Evolutionary conservation across 768 basidiomycete genomes (phyloP).

Genomic region (Lyophyllum semitale): DNA sequence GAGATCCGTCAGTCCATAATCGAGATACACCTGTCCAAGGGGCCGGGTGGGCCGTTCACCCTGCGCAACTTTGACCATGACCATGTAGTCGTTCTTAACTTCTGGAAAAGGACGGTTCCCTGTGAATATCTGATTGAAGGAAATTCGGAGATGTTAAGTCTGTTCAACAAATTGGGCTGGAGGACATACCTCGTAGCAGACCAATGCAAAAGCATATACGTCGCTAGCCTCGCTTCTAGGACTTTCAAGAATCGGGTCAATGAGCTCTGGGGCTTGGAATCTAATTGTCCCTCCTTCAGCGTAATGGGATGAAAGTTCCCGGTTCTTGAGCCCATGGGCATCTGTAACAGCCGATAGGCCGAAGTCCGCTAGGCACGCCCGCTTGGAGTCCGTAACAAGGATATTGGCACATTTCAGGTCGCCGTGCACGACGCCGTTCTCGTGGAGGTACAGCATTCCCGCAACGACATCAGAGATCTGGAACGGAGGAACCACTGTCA

Average conservation of each 20-base stretch:
- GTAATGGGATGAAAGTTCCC: slow-evolving; percentile 18
- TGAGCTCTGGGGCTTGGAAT: slow-evolving; percentile 38
- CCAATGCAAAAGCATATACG: slow-evolving; percentile 20
- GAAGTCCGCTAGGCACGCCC: slow-evolving; percentile 53
- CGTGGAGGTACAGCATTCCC: slow-evolving; percentile 37
- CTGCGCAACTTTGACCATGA: slow-evolving; percentile 19
- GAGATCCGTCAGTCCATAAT: slow-evolving; percentile 8
- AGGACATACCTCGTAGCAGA: slow-evolving; percentile 17
- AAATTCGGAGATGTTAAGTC: background rate
- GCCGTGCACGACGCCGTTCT: slow-evolving; percentile 41
- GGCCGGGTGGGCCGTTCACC: slow-evolving; percentile 6
- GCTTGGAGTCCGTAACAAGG: slow-evolving; percentile 38
- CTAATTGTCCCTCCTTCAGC: slow-evolving; percentile 30
- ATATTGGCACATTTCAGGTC: slow-evolving; percentile 56
- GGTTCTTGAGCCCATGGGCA: slow-evolving; percentile 17
- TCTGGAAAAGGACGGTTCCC: slow-evolving; percentile 28
- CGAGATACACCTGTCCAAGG: background rate
- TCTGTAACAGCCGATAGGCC: slow-evolving; percentile 38
- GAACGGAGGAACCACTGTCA: background rate
- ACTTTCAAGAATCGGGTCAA: slow-evolving; percentile 21
- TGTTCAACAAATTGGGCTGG: background rate
- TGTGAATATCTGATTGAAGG: slow-evolving; percentile 22
- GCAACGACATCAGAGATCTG: slow-evolving; percentile 32
- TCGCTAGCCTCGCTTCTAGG: slow-evolving; percentile 12
- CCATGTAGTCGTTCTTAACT: slow-evolving; percentile 15